These are phyloP conservation scores for Drechslerella stenobrocha DNA, from an alignment of 2,329 filamentous ascomycete genomes.

Conservation along the genomic window DNA sequence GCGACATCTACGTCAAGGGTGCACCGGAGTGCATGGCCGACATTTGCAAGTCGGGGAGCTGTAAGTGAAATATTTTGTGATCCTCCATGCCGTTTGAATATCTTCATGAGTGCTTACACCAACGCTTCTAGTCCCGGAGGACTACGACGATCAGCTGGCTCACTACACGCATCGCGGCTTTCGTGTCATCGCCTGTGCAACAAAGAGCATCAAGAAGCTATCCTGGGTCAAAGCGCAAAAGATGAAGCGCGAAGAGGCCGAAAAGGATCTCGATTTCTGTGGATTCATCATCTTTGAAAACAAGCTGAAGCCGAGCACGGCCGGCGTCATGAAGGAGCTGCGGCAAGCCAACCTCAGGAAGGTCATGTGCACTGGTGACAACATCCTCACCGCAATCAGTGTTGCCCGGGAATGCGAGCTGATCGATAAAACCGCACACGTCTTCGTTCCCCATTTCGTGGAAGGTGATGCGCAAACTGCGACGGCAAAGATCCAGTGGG, in stretches of 20 bases:
- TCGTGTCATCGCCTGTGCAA: constrained; percentile 92
- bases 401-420: constrained; percentile 88
- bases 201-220: constrained; percentile 81
- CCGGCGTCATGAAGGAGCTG: constrained; percentile 78
- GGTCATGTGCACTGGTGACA: constrained; percentile 97
- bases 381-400: constrained; percentile 94
- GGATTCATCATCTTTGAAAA: constrained; percentile 99
- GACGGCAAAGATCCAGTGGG: constrained; percentile 77
- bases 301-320: constrained; percentile 87
- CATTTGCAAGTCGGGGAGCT: constrained; percentile 81
- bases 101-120: constrained; percentile 3
- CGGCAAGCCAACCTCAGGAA: constrained; percentile 79
- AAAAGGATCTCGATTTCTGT: constrained; percentile 80
- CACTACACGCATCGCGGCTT: constrained; percentile 96
- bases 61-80: constrained; percentile 61
- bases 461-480: constrained; percentile 76
- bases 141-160: constrained; percentile 85
- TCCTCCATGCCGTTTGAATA: neutral
- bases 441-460: constrained; percentile 86
- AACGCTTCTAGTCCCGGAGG: constrained; percentile 68
- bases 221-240: constrained; percentile 95
- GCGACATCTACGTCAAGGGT: constrained; percentile 90
- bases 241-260: constrained; percentile 83
- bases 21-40: constrained; percentile 95
- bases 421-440: constrained; percentile 78